Evolutionary conservation across 2,329 filamentous ascomycete species (phyloP).

Genomic region (Allantophomopsis cytisporea): DNA sequence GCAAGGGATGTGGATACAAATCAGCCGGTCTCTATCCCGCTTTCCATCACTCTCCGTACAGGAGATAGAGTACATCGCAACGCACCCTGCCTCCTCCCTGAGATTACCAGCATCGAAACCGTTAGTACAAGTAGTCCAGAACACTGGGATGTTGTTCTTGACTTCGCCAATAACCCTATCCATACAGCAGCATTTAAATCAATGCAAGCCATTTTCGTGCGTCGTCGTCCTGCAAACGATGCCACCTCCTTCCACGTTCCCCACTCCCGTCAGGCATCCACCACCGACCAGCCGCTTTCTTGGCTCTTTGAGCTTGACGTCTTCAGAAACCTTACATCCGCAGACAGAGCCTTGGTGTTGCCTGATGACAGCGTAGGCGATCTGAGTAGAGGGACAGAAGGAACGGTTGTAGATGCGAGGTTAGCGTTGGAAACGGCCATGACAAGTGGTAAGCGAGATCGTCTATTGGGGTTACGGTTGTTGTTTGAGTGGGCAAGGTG

Average conservation of each 20-base stretch:
- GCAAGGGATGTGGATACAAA: slow-evolving; percentile 77
- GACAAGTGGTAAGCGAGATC: slow-evolving; percentile 34
- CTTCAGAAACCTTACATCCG: slow-evolving; percentile 37
- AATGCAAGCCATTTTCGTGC: slow-evolving; percentile 49
- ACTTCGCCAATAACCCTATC: slow-evolving; percentile 41
- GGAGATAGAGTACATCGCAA: slow-evolving; percentile 11
- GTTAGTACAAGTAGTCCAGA: slow-evolving; percentile 37
- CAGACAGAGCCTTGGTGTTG: slow-evolving; percentile 39
- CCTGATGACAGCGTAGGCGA: slow-evolving; percentile 25
- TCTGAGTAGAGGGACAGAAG: slow-evolving; percentile 33
- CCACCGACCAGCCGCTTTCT: slow-evolving; percentile 36
- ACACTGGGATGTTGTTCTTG: slow-evolving; percentile 56
- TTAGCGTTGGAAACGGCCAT: slow-evolving; percentile 38
- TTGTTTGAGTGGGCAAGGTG: slow-evolving; percentile 55
- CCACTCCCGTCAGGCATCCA: slow-evolving; percentile 42
- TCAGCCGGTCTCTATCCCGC: slow-evolving; percentile 60
- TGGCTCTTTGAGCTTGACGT: slow-evolving; percentile 47
- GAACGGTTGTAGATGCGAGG: slow-evolving; percentile 47
- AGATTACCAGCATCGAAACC: slow-evolving; percentile 30
- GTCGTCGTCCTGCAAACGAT: slow-evolving; percentile 41
- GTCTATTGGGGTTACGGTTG: slow-evolving; percentile 45
- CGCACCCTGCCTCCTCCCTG: slow-evolving; percentile 26
- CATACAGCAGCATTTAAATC: slow-evolving; percentile 43
- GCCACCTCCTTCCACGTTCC: slow-evolving; percentile 44
- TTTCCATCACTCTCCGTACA: slow-evolving; percentile 36